These are phyloP conservation scores for Penicillium flavigenum DNA, from an alignment of 495 filamentous ascomycete genomes.

Conservation along the genomic window DNA sequence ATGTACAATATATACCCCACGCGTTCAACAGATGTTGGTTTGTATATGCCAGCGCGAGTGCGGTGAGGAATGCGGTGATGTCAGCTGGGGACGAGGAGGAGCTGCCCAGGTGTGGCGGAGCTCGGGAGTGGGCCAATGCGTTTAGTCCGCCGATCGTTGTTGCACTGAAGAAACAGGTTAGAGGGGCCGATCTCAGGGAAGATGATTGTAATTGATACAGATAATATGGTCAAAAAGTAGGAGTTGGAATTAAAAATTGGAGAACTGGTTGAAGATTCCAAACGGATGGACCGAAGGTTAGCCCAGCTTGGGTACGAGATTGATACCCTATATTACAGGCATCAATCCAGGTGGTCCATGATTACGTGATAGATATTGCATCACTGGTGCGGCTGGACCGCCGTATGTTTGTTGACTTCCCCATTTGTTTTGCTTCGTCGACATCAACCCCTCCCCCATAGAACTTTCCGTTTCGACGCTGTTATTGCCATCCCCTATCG, in stretches of 20 bases:
- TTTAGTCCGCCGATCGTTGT: slow-evolving; percentile 10
- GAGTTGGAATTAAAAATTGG: no score
- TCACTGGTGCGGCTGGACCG: slow-evolving; percentile 12
- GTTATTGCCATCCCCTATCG: slow-evolving; percentile 27
- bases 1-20: background rate
- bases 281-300: background rate
- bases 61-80: slow-evolving; percentile 31
- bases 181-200: background rate
- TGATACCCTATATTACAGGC: slow-evolving; percentile 12
- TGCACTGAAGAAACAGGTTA: background rate
- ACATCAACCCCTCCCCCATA: slow-evolving; percentile 11
- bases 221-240: background rate
- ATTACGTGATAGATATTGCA: slow-evolving; percentile 23
- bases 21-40: background rate
- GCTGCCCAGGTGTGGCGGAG: slow-evolving; percentile 6
- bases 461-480: slow-evolving; percentile 9
- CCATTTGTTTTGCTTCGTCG: slow-evolving; percentile 25
- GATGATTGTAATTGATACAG: background rate
- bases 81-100: slow-evolving; percentile 20
- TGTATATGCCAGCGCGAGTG: slow-evolving; percentile 12
- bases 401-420: slow-evolving; percentile 44
- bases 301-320: background rate
- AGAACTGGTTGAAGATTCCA: background rate
- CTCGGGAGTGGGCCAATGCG: slow-evolving; percentile 26
- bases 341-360: background rate